Evolutionary conservation across 208 protist species (phyloP).

Genomic region (Trichomonas gallinae): DNA sequence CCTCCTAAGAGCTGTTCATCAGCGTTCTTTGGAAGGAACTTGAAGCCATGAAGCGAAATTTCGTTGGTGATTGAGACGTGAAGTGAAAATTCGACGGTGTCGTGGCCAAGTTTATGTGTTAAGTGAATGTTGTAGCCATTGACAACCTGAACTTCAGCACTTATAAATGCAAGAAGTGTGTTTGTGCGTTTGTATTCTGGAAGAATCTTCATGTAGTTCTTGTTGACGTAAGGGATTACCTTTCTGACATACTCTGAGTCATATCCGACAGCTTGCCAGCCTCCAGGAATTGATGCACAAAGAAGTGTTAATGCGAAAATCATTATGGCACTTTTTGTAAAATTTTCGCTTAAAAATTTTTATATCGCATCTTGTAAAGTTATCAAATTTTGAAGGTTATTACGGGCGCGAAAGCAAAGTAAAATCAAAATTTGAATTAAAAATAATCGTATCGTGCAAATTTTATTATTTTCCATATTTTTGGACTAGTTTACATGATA

Average conservation of each 20-base stretch:
- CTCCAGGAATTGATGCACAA: neutral
- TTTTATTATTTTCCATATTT: too few relatives aligned
- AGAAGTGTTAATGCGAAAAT: neutral
- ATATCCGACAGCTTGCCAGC: neutral
- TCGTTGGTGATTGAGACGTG: neutral
- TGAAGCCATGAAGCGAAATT: neutral
- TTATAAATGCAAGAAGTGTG: neutral
- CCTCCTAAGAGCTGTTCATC: neutral
- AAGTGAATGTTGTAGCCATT: neutral
- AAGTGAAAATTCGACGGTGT: neutral
- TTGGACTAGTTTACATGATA: too few relatives aligned
- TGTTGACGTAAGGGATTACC: neutral
- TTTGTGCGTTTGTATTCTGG: neutral
- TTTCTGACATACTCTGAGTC: neutral
- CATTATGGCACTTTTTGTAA: neutral
- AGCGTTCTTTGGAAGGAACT: neutral
- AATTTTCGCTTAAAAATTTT: neutral
- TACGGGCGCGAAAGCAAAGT: too few relatives aligned
- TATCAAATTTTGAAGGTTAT: too few relatives aligned
- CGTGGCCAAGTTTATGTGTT: neutral
- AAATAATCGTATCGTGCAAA: too few relatives aligned
- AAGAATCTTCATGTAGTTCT: neutral
- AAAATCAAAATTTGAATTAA: too few relatives aligned
- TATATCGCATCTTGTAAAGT: too few relatives aligned
- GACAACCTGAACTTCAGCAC: neutral